phyloP scores from a whole-genome alignment of 345 rosid species.

The Citrus maxima region DNA sequence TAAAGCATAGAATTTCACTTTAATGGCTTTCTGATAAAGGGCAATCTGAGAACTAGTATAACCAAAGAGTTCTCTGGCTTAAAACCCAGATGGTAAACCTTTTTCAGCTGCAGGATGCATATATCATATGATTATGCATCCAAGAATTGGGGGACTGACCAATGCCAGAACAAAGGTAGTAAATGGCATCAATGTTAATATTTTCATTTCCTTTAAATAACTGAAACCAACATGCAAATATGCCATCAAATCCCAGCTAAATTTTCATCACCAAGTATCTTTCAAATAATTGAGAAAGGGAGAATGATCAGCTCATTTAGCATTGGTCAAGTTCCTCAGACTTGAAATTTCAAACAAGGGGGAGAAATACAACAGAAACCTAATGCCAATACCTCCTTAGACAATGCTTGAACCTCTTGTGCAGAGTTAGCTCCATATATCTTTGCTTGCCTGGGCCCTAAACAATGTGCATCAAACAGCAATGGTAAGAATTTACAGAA shows the following conservation, averaged over 20 bases:
- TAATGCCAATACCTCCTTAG: slow-evolving; percentile 65
- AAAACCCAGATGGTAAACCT: background rate
- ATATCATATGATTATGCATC: slow-evolving; percentile 1
- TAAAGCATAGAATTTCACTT: background rate
- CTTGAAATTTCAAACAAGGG: slow-evolving; percentile 2
- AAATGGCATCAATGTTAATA: background rate
- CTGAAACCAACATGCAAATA: background rate
- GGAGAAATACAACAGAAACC: background rate
- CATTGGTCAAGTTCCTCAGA: background rate
- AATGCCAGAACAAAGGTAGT: background rate
- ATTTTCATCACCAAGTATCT: background rate
- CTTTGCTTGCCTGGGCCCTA: slow-evolving; percentile 66
- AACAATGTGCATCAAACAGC: slow-evolving; percentile 10
- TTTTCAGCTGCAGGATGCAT: background rate
- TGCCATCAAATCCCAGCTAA: background rate
- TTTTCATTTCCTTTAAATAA: background rate
- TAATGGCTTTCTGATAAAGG: background rate
- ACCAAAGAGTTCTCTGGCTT: background rate
- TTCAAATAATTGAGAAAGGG: background rate
- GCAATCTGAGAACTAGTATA: background rate
- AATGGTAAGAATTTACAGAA: background rate
- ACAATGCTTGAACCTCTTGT: slow-evolving; percentile 56
- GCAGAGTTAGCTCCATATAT: slow-evolving; percentile 37
- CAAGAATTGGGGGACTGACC: background rate
- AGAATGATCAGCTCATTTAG: background rate